phyloP scores from a whole-genome alignment of 1,139 yeast species.

The Eremothecium gossypii region DNA sequence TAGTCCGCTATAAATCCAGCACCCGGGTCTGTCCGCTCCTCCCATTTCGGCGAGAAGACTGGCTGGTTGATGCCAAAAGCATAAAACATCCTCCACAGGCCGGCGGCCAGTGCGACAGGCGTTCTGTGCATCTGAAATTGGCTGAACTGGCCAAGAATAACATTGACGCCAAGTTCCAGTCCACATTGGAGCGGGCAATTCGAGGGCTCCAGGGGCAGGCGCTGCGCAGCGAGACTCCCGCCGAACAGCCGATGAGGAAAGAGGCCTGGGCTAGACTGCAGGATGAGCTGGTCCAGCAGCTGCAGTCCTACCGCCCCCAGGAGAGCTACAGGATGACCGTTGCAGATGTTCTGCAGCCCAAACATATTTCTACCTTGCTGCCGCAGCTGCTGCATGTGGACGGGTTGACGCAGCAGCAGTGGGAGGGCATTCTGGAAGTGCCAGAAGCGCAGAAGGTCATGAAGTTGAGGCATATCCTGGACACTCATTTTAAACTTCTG shows the following conservation, averaged over 20 bases:
- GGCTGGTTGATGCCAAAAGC: not conserved
- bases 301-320: not conserved
- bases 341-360: slow-evolving; percentile 11
- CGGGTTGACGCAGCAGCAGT: slow-evolving; percentile 7
- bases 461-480: slow-evolving; percentile 15
- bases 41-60: slow-evolving; percentile 1
- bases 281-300: not conserved
- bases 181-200: no score
- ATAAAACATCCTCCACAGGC: not conserved
- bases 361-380: slow-evolving; percentile 12
- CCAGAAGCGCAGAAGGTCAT: slow-evolving; percentile 7
- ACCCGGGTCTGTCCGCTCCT: not conserved
- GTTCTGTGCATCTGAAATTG: no score
- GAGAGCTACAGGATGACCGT: not conserved
- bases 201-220: no score
- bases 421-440: slow-evolving; percentile 10
- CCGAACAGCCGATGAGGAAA: no score
- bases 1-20: not conserved
- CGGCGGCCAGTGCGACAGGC: no score
- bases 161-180: no score
- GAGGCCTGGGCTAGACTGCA: not conserved
- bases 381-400: slow-evolving; percentile 13
- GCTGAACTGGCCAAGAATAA: no score
- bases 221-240: no score
- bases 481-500: slow-evolving; percentile 14